A percentile compares a stretch with the other conserved stretches of the same genome.
These are phyloP conservation scores for Pontederia paniculata DNA, from an alignment of 176 grass and related monocot genomes.

Conservation along the genomic window DNA sequence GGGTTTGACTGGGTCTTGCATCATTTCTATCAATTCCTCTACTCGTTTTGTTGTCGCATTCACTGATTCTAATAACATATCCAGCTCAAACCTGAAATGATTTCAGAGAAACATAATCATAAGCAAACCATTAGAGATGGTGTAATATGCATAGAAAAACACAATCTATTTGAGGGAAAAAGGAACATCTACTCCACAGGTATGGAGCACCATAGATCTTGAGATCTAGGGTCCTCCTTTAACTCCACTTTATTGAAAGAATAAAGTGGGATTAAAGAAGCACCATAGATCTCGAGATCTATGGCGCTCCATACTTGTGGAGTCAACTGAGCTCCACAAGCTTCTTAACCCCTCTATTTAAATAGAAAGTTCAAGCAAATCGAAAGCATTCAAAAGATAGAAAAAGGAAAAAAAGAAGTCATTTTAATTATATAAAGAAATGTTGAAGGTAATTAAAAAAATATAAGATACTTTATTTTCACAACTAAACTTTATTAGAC, in stretches of 20 bases:
- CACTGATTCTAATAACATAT: constrained; percentile 27
- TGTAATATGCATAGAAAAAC: background rate
- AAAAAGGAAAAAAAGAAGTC: too few species aligned
- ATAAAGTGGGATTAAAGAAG: too few species aligned
- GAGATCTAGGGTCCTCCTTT: too few species aligned
- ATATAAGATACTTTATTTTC: background rate
- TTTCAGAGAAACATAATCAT: background rate
- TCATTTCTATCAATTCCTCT: constrained; percentile 23
- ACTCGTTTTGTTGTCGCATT: constrained; percentile 22
- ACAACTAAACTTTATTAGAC: background rate
- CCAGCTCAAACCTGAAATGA: constrained; percentile 18
- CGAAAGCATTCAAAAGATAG: too few species aligned
- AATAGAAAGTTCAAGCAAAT: background rate
- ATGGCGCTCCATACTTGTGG: too few species aligned
- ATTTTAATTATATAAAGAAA: too few species aligned
- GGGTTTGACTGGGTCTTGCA: constrained; percentile 14
- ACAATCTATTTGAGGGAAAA: background rate
- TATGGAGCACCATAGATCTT: too few species aligned
- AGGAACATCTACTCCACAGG: too few species aligned
- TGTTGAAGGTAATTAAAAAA: background rate
- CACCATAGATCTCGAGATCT: too few species aligned
- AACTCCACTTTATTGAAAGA: too few species aligned
- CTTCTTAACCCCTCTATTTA: too few species aligned
- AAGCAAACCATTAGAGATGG: background rate
- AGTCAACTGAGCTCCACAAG: too few species aligned